Evolutionary conservation across 768 basidiomycete genomes (phyloP).

Genomic region (Lentinula boryana): DNA sequence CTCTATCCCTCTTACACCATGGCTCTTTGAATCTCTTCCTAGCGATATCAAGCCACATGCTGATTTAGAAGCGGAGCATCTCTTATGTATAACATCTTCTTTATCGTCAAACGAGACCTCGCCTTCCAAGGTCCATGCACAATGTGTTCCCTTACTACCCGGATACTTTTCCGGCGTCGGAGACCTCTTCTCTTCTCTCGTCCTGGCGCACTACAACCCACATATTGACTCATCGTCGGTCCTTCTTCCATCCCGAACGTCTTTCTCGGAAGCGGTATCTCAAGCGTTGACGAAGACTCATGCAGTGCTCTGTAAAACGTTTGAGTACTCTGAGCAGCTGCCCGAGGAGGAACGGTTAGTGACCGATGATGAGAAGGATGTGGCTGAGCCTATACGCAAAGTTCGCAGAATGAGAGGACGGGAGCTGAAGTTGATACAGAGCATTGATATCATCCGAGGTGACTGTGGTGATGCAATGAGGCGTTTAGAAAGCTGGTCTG

Average conservation of each 20-base stretch:
- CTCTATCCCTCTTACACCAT: conserved; percentile 68
- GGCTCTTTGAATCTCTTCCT: conserved; percentile 55
- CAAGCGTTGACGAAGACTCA: conserved; percentile 72
- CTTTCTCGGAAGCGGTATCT: conserved; percentile 57
- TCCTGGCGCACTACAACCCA: conserved; percentile 70
- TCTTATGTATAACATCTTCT: conserved; percentile 81
- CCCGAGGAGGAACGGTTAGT: conserved; percentile 52
- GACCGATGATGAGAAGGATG: conserved; percentile 78
- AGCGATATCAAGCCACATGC: conserved; percentile 30
- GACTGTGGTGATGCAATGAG: conserved; percentile 22
- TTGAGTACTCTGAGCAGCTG: conserved; percentile 46
- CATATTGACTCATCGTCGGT: conserved; percentile 6
- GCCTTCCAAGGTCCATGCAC: conserved; percentile 53
- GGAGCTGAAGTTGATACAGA: conserved; percentile 81
- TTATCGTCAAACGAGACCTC: conserved; percentile 16
- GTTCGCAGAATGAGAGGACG: conserved; percentile 74
- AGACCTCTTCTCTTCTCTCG: conserved; percentile 91
- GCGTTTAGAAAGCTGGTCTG: conserved; percentile 27
- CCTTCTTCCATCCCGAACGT: conserved; percentile 16
- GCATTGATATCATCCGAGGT: conserved; percentile 61
- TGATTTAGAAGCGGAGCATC: conserved; percentile 35
- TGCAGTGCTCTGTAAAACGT: conserved; percentile 60
- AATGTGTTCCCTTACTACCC: conserved; percentile 69
- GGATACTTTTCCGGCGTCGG: conserved; percentile 98
- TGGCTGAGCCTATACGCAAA: conserved; percentile 52